Evolutionary conservation across 768 basidiomycete genomes (phyloP).

Genomic region (Dacryopinax spathularia): DNA sequence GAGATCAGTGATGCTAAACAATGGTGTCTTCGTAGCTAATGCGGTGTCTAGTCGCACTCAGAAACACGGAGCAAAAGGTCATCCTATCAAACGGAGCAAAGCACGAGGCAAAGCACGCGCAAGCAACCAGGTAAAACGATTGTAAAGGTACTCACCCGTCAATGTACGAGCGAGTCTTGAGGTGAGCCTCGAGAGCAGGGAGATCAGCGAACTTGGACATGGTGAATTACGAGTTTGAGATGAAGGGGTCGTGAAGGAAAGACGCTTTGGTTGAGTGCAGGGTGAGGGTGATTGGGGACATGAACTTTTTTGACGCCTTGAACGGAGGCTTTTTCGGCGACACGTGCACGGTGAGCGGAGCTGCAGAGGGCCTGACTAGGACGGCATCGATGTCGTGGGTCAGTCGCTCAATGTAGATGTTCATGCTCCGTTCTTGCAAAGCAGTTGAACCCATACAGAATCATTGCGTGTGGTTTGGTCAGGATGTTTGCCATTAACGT

Average conservation of each 20-base stretch:
- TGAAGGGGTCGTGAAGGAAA: slow-evolving; percentile 1
- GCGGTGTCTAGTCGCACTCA: slow-evolving; percentile 80
- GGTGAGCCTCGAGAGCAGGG: slow-evolving; percentile 65
- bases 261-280: neutral
- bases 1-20: slow-evolving; percentile 52
- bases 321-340: neutral
- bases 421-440: no score
- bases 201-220: slow-evolving; percentile 19
- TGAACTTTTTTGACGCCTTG: neutral
- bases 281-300: neutral
- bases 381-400: no score
- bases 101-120: slow-evolving; percentile 10
- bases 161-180: slow-evolving; percentile 73
- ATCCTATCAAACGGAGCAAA: slow-evolving; percentile 31
- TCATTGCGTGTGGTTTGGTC: no score
- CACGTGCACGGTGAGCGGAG: neutral
- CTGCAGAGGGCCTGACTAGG: no score
- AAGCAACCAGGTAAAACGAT: slow-evolving; percentile 6
- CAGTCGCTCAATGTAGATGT: no score
- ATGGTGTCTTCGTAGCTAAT: slow-evolving; percentile 58
- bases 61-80: slow-evolving; percentile 94
- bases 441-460: no score
- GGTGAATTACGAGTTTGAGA: slow-evolving; percentile 16
- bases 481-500: no score
- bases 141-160: slow-evolving; percentile 58